Evolutionary conservation across 257 asterid genomes (phyloP).

Genomic region (Paulownia fortunei): DNA sequence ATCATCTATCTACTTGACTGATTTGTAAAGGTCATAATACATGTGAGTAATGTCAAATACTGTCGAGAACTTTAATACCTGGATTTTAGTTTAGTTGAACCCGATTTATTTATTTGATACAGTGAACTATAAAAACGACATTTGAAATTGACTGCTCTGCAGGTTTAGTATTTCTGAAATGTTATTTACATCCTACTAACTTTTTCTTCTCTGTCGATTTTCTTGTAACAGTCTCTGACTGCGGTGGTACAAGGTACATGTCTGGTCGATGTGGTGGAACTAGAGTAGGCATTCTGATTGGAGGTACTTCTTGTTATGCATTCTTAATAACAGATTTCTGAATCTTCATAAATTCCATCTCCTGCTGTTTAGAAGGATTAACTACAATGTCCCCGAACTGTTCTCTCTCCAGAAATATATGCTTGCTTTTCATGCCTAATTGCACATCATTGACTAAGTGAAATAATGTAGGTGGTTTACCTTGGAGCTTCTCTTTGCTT

Average conservation of each 20-base stretch:
- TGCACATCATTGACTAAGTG: background rate
- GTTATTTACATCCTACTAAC: background rate
- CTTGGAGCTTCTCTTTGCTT: too few species aligned
- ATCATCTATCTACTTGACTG: background rate
- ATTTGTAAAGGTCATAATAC: too few species aligned
- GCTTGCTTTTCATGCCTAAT: background rate
- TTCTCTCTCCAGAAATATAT: background rate
- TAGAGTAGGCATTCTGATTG: conserved; percentile 62
- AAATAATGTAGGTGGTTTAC: too few species aligned
- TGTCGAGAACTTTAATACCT: too few species aligned
- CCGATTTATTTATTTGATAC: background rate
- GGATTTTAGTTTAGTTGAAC: background rate
- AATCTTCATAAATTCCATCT: conserved; percentile 7
- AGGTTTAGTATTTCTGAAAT: background rate
- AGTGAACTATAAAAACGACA: background rate
- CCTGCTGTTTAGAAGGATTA: background rate
- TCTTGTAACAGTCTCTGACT: conserved; percentile 43
- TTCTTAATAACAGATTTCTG: background rate
- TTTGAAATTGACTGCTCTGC: background rate
- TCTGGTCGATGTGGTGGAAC: conserved; percentile 56
- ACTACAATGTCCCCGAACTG: background rate
- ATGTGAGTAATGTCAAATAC: too few species aligned
- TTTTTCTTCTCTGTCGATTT: conserved; percentile 22
- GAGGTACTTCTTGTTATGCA: conserved; percentile 54
- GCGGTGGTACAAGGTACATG: conserved; percentile 44